Evolutionary conservation across 2,329 filamentous ascomycete species (phyloP).

Genomic region (Fusarium cicatricum): DNA sequence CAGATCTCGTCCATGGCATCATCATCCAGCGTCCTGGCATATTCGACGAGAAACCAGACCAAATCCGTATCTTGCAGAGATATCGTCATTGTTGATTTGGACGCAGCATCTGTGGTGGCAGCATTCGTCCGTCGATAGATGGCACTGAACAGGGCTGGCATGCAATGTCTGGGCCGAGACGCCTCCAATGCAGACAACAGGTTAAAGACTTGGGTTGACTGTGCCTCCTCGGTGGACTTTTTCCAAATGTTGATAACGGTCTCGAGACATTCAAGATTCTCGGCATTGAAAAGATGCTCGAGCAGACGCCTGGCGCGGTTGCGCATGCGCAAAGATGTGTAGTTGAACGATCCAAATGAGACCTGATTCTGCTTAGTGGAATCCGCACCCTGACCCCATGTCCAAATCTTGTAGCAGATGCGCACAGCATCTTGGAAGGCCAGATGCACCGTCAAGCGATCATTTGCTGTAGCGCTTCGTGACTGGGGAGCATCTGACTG

Average conservation of each 20-base stretch:
- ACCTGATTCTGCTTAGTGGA: conserved; percentile 66
- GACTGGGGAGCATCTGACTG: conserved; percentile 77
- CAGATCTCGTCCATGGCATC: conserved; percentile 99
- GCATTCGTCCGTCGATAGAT: conserved; percentile 96
- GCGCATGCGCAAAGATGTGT: conserved; percentile 89
- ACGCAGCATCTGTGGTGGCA: conserved; percentile 75
- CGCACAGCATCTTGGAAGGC: conserved; percentile 96
- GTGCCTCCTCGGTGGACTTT: conserved; percentile 54
- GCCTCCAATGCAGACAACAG: conserved; percentile 91
- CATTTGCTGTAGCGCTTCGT: conserved; percentile 89
- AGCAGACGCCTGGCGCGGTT: conserved; percentile 88
- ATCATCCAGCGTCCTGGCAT: conserved; percentile 89
- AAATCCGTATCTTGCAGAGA: conserved; percentile 84
- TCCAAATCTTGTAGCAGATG: conserved; percentile 94
- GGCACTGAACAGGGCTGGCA: conserved; percentile 94
- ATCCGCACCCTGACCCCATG: conserved; percentile 79
- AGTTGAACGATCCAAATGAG: conserved; percentile 83
- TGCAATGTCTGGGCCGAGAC: conserved; percentile 87
- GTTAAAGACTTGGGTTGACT: conserved; percentile 76
- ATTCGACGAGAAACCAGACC: conserved; percentile 88
- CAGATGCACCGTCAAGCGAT: conserved; percentile 90
- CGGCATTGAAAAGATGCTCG: conserved; percentile 91
- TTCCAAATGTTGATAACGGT: conserved; percentile 89
- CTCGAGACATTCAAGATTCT: conserved; percentile 92
- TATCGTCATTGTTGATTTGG: conserved; percentile 89